A percentile compares a stretch with the other conserved stretches of the same genome.
These are phyloP conservation scores for Pyricularia sp. DNA, from an alignment of 2,329 filamentous ascomycete species.

Conservation along the genomic window DNA sequence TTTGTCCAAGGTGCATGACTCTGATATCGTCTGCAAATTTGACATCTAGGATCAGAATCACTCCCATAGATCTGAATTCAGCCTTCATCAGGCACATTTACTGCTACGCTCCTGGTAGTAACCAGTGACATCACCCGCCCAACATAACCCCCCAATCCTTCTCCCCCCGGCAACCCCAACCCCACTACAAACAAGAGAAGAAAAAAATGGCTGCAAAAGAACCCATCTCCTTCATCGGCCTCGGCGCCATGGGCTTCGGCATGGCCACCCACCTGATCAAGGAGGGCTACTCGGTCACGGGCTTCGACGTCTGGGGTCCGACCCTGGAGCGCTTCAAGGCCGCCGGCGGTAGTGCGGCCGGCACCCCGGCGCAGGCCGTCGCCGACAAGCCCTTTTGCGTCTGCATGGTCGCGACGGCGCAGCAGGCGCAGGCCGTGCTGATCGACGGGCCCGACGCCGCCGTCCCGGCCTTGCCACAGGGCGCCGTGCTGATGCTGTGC, in stretches of 20 bases:
- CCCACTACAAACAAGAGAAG: too few species aligned
- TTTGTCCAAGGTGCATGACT: not conserved
- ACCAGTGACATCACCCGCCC: not conserved
- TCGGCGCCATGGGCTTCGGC: constrained; percentile 74
- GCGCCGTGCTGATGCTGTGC: constrained; percentile 55
- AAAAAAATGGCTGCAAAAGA: constrained; percentile 22
- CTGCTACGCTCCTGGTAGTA: not conserved
- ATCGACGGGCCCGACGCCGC: constrained; percentile 48
- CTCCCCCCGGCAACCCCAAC: too few species aligned
- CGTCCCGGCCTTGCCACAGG: constrained; percentile 37
- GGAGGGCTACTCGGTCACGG: constrained; percentile 56
- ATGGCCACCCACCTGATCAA: constrained; percentile 69
- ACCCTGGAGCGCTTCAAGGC: constrained; percentile 56
- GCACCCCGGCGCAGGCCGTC: constrained; percentile 53
- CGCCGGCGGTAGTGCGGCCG: constrained; percentile 50
- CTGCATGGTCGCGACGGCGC: constrained; percentile 67
- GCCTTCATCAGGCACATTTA: not conserved
- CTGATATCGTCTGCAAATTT: not conserved
- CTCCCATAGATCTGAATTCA: not conserved
- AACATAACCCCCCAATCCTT: not conserved
- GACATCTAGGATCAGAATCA: not conserved
- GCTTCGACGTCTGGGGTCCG: constrained; percentile 61
- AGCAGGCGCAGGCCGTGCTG: constrained; percentile 57
- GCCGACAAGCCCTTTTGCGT: constrained; percentile 51
- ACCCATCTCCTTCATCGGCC: constrained; percentile 58